phyloP scores from a whole-genome alignment of 352 stramenopile genomes.

The Phytophthora syringae region DNA sequence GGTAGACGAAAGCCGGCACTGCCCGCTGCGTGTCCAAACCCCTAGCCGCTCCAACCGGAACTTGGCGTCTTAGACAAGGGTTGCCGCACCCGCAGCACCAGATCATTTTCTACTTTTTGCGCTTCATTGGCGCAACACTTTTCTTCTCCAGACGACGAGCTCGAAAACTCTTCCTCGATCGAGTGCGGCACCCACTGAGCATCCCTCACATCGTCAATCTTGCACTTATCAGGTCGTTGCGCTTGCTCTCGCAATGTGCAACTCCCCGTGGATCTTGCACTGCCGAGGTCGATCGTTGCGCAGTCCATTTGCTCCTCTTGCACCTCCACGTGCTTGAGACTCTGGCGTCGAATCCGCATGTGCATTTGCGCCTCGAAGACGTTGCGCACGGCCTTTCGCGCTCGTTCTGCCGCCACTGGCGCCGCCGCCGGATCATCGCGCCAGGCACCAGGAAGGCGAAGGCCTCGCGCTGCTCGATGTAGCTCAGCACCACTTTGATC shows the following conservation, averaged over 20 bases:
- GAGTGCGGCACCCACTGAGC: conserved; percentile 21
- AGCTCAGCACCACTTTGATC: conserved; percentile 33
- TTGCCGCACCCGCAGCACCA: conserved; percentile 28
- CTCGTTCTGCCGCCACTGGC: conserved; percentile 27
- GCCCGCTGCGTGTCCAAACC: conserved; percentile 17
- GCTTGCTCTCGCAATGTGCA: not conserved
- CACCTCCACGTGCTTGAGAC: conserved; percentile 26
- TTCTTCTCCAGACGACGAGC: conserved; percentile 12
- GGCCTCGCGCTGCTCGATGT: conserved; percentile 33
- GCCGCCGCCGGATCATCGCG: conserved; percentile 22
- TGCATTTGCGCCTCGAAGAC: conserved; percentile 44
- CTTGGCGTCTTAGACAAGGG: conserved; percentile 21
- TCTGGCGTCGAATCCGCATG: conserved; percentile 35
- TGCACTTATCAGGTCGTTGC: conserved; percentile 1
- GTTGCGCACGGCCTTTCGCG: conserved; percentile 21
- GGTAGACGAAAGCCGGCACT: conserved; percentile 31
- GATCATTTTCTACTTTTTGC: conserved; percentile 5
- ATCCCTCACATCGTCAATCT: not conserved
- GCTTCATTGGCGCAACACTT: not conserved
- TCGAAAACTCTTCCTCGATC: conserved; percentile 21
- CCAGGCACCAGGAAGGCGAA: conserved; percentile 41
- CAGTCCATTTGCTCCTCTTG: conserved; percentile 22
- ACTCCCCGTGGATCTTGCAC: conserved; percentile 16
- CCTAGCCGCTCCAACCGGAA: conserved; percentile 31
- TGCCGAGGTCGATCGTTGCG: conserved; percentile 31